Evolutionary conservation across 1,284 basidiomycete genomes (phyloP).

Genomic region (Naganishia albida): DNA sequence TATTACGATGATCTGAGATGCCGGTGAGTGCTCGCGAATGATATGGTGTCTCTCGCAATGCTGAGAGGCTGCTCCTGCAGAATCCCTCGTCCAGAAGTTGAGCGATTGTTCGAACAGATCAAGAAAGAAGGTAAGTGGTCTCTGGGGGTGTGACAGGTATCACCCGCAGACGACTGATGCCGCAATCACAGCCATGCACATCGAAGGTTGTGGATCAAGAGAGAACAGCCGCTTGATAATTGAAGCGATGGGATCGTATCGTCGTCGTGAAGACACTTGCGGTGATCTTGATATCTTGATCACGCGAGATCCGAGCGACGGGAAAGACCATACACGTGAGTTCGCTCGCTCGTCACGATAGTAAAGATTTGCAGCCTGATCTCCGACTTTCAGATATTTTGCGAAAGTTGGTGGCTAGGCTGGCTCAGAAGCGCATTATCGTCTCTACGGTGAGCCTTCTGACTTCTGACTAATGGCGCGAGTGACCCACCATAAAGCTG

Average conservation of each 20-base stretch:
- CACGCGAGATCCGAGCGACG: slow-evolving; percentile 70
- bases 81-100: slow-evolving; percentile 81
- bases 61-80: slow-evolving; percentile 59
- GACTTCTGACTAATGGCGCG: not conserved
- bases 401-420: slow-evolving; percentile 59
- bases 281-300: slow-evolving; percentile 90
- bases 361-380: slow-evolving; percentile 1
- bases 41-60: too few species aligned
- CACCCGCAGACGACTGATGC: not conserved
- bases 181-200: slow-evolving; percentile 42
- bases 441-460: slow-evolving; percentile 66
- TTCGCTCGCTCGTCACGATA: slow-evolving; percentile 21
- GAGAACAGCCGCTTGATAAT: slow-evolving; percentile 59
- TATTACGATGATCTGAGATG: slow-evolving; percentile 66
- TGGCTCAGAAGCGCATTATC: slow-evolving; percentile 65
- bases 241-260: slow-evolving; percentile 86
- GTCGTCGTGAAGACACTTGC: slow-evolving; percentile 73
- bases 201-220: slow-evolving; percentile 70
- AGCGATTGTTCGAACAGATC: slow-evolving; percentile 69
- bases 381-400: slow-evolving; percentile 60
- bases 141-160: not conserved
- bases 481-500: not conserved
- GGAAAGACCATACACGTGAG: slow-evolving; percentile 68
- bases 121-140: slow-evolving; percentile 62
- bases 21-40: not conserved